Base-by-base conservation (phyloP, 2,329 filamentous ascomycete genomes). In the Curvularia sp. region DNA sequence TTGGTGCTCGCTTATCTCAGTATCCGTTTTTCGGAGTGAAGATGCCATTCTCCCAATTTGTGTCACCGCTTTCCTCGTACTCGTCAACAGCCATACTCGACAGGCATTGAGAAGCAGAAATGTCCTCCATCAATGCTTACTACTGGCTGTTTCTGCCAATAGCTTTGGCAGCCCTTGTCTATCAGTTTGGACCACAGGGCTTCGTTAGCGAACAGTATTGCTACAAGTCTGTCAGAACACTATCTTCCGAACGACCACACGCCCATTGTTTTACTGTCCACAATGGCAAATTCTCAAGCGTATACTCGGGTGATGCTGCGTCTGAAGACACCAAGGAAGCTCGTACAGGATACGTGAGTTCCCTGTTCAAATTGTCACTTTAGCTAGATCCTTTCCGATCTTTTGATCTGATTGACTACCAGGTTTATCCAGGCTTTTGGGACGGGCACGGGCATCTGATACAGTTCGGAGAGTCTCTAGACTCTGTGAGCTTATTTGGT, bases 391-490 rank as follows among this genome's bases (percentile, higher is more conserved):
- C 1, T 30, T 10, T 30, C 28, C 9, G 5, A 31, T 31, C 30
- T 31, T 31, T 4, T 12, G 10, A 2, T 31, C 30, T 31, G 4
- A 31, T 31, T 31, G 9, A 10, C 9, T 31, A 31, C 3, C 3
- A 31, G 30, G 30, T 31, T 1, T 84, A 89, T 26, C 89, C 89
- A 0, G 88, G 88, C 0, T 78, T 91, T 1, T 90, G 88, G 85
- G 89, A 91, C 63, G 88, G 87, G 0, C 89, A 91, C 71, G 89
- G 87, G 0, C 89, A 91, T 69, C 76, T 91, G 48, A 71, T 88
- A 18, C 83, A 85, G 65, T 90, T 88, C 70, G 89, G 86, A 50
- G 87, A 90, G 74, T 88, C 88, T 67, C 77, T 90, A 38, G 84
- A 88, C 66, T 88, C 86, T 4, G 88, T 88, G 0, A 83, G 88